Evolutionary conservation across 192 early-diverging fungal genomes (phyloP).

Genomic region (Lobosporangium transversale): DNA sequence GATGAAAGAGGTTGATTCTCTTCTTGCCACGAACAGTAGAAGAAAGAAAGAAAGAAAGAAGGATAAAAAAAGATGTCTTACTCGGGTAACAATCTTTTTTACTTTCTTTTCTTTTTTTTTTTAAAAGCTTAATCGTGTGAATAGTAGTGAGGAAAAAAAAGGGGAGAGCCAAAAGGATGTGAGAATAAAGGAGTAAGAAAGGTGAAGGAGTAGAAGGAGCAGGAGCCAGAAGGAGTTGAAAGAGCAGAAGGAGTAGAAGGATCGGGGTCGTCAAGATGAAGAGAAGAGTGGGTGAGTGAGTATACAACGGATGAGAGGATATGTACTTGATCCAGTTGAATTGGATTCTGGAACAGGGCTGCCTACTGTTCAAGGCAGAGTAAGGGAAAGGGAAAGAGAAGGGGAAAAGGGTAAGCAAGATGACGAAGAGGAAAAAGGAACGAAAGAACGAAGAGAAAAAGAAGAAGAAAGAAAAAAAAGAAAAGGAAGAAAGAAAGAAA

Average conservation of each 20-base stretch:
- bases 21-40: too few species aligned
- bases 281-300: background rate
- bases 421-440: background rate
- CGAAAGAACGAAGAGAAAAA: background rate
- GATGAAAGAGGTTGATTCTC: too few species aligned
- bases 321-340: too few species aligned
- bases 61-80: background rate
- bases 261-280: background rate
- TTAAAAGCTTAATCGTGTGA: background rate
- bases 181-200: background rate
- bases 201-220: background rate
- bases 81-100: background rate
- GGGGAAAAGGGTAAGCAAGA: background rate
- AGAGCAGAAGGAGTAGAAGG: background rate
- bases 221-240: background rate
- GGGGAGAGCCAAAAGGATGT: background rate
- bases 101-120: background rate
- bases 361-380: background rate
- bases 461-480: background rate
- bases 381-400: background rate
- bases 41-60: background rate
- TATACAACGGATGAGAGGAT: constrained; percentile 1
- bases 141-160: constrained; percentile 4
- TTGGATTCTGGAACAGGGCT: constrained; percentile 1
- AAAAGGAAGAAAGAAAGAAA: background rate